Conservation (phyloP, 148 eudicot species). For the Beta vulgaris region DNA sequence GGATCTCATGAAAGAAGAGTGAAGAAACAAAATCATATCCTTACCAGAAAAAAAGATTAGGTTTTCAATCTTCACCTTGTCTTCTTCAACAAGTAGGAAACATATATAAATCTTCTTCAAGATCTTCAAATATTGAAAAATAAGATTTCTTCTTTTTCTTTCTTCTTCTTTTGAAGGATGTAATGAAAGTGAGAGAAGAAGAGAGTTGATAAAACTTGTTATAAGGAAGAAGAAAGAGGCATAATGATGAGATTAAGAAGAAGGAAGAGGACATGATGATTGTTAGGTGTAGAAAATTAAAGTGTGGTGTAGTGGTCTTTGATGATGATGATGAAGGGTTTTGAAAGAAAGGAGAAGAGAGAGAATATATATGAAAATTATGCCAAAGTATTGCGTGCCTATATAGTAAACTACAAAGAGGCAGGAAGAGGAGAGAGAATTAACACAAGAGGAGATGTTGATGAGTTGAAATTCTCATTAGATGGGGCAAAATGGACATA, state of each 20-base stretch:
- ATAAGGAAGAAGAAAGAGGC: not conserved
- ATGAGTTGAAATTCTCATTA: constrained; percentile 22
- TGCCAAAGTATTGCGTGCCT: constrained; percentile 11
- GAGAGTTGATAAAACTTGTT: constrained; percentile 21
- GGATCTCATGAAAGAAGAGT: constrained; percentile 22
- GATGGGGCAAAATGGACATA: constrained; percentile 28
- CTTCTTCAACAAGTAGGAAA: constrained; percentile 16
- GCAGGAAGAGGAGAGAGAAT: not conserved
- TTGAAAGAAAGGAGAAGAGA: not conserved
- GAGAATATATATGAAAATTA: not conserved
- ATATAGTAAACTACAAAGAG: constrained; percentile 3
- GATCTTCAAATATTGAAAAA: not conserved
- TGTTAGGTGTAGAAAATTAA: constrained; percentile 8
- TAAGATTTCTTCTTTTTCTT: constrained; percentile 3
- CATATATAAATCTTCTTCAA: not conserved
- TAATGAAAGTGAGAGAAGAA: not conserved
- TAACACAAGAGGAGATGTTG: not conserved
- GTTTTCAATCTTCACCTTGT: not conserved
- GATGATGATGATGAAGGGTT: constrained; percentile 22
- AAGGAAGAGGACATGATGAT: constrained; percentile 29
- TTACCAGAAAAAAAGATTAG: not conserved
- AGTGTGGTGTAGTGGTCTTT: constrained; percentile 9
- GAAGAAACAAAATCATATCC: constrained; percentile 19
- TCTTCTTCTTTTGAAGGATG: constrained; percentile 11
- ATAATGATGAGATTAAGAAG: constrained; percentile 27